These are phyloP conservation scores for Aspergillus campestris DNA, from an alignment of 495 filamentous ascomycete species.

Conservation along the genomic window DNA sequence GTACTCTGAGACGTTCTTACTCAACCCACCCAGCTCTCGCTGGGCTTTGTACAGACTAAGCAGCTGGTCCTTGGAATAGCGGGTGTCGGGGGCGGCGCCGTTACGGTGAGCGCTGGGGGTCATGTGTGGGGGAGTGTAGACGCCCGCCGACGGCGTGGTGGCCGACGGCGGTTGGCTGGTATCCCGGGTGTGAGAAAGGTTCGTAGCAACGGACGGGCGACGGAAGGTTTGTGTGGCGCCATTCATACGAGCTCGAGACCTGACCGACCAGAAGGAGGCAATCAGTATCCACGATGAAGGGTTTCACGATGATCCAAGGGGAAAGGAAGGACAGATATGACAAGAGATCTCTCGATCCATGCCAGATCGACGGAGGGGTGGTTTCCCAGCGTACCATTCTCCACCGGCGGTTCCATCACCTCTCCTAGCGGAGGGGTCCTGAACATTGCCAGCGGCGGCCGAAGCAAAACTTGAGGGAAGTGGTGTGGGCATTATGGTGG, in stretches of 20 bases:
- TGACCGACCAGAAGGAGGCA: conserved; percentile 12
- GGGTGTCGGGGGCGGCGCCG: conserved; percentile 44
- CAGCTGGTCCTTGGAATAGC: conserved; percentile 80
- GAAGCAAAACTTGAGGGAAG: conserved; percentile 79
- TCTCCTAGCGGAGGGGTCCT: conserved; percentile 44
- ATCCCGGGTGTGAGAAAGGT: conserved; percentile 44
- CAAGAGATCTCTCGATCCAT: not conserved
- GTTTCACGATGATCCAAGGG: not conserved
- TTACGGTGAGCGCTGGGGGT: conserved; percentile 45
- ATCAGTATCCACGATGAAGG: too few relatives aligned
- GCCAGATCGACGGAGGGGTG: too few relatives aligned
- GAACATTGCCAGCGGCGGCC: conserved; percentile 65
- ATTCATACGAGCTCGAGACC: conserved; percentile 62
- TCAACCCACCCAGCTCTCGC: conserved; percentile 45
- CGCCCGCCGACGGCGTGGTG: conserved; percentile 42
- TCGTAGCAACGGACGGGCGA: conserved; percentile 64
- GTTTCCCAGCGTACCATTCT: conserved; percentile 43
- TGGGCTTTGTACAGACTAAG: conserved; percentile 63
- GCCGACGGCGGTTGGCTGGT: conserved; percentile 39
- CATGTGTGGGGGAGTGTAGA: conserved; percentile 56
- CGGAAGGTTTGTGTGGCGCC: conserved; percentile 82
- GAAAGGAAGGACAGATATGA: conserved; percentile 3
- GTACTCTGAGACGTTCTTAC: conserved; percentile 59
- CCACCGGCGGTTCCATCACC: conserved; percentile 46
- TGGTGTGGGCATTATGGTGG: conserved; percentile 59